These are phyloP conservation scores for Backusella circina DNA, from an alignment of 192 early-diverging fungal genomes.

Conservation along the genomic window DNA sequence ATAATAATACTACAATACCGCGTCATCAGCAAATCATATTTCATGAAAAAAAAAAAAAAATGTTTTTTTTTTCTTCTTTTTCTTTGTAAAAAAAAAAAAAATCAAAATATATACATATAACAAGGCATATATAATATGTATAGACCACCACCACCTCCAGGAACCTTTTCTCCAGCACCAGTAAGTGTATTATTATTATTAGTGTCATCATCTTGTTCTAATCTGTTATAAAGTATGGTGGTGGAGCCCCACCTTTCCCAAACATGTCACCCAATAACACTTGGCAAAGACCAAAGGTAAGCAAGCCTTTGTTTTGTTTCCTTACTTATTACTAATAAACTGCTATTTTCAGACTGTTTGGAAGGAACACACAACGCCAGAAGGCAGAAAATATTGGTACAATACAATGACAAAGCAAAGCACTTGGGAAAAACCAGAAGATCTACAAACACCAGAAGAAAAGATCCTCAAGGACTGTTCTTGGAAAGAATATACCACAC, in stretches of 20 bases:
- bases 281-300: slow-evolving; percentile 13
- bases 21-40: background rate
- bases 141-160: slow-evolving; percentile 19
- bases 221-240: background rate
- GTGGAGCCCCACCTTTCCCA: background rate
- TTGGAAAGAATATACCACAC: slow-evolving; percentile 86
- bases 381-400: slow-evolving; percentile 85
- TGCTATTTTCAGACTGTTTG: slow-evolving; percentile 39
- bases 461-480: slow-evolving; percentile 51
- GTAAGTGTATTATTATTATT: background rate
- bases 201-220: background rate
- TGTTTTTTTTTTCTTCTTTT: background rate
- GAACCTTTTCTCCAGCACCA: background rate
- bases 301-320: background rate
- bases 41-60: background rate
- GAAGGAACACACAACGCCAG: slow-evolving; percentile 74
- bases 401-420: slow-evolving; percentile 74
- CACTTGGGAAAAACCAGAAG: slow-evolving; percentile 94
- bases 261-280: background rate
- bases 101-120: too few species aligned
- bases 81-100: background rate
- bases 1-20: too few species aligned
- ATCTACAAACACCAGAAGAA: slow-evolving; percentile 79
- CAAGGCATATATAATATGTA: background rate
- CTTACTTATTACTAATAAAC: background rate